These are phyloP conservation scores for Tolypocladium inflatum DNA, from an alignment of 2,329 filamentous ascomycete species.

Conservation along the genomic window DNA sequence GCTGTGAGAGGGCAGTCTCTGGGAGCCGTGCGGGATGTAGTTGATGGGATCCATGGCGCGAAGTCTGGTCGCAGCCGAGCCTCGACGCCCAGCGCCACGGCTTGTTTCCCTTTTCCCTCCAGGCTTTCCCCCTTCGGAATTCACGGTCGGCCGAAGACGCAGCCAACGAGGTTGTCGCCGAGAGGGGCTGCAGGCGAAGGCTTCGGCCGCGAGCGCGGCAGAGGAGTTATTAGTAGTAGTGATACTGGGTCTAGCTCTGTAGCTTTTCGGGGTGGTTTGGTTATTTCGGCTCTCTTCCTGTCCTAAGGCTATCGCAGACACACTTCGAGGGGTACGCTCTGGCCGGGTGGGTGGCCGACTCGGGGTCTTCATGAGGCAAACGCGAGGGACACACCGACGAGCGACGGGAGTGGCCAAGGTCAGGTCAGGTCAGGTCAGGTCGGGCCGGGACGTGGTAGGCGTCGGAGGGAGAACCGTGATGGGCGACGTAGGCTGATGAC, in stretches of 20 bases:
- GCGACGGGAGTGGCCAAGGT: neutral
- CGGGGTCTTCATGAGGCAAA: neutral
- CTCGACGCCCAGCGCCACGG: neutral
- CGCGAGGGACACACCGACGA: neutral
- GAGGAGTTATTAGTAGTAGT: neutral
- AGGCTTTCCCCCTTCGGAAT: neutral
- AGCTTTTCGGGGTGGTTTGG: neutral
- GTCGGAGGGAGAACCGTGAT: neutral
- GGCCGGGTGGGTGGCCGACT: neutral
- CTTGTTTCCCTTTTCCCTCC: neutral
- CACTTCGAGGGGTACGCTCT: neutral
- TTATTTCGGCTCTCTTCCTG: neutral
- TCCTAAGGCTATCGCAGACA: neutral
- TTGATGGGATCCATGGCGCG: slow-evolving; percentile 21
- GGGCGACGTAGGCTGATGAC: neutral
- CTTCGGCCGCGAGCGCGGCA: neutral
- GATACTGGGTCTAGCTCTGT: neutral
- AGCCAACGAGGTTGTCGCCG: neutral
- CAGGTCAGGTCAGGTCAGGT: neutral
- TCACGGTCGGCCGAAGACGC: neutral
- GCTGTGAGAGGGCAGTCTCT: slow-evolving; percentile 2
- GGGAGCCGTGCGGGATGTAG: slow-evolving; percentile 17
- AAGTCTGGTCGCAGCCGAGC: neutral
- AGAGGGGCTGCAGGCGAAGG: neutral
- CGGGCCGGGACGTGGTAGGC: neutral